phyloP scores from a whole-genome alignment of 202 grass and related monocot genomes.

The Elaeis oleifera region DNA sequence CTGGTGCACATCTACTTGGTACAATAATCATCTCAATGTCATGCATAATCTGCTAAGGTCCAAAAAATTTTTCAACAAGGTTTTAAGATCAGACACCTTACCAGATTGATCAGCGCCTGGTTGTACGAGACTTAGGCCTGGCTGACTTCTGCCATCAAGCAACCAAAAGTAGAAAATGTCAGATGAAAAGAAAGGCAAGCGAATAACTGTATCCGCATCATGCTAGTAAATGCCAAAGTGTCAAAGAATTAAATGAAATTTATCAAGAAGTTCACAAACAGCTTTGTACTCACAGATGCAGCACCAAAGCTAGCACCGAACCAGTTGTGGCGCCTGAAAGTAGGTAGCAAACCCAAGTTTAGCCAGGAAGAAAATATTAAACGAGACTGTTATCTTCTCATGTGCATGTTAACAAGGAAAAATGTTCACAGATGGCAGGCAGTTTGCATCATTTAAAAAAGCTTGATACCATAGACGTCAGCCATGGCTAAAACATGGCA shows the following conservation, averaged over 20 bases:
- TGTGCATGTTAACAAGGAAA: too few species aligned
- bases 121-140: slow-evolving; percentile 20
- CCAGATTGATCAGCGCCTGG: slow-evolving; percentile 2
- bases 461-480: too few species aligned
- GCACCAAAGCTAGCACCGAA: slow-evolving; percentile 85
- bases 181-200: not conserved
- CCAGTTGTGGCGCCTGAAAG: slow-evolving; percentile 52
- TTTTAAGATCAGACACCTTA: not conserved
- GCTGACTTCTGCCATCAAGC: slow-evolving; percentile 17
- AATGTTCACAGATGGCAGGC: too few species aligned
- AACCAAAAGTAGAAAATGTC: not conserved
- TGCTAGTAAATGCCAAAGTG: not conserved
- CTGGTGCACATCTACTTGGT: too few species aligned
- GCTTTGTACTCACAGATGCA: slow-evolving; percentile 57
- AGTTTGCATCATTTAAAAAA: too few species aligned
- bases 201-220: not conserved
- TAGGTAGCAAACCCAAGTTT: slow-evolving; percentile 13
- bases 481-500: too few species aligned
- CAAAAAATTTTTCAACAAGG: not conserved
- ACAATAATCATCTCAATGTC: too few species aligned
- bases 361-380: not conserved
- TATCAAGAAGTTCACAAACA: slow-evolving; percentile 2
- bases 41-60: too few species aligned
- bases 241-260: not conserved
- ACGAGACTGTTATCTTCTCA: too few species aligned